A percentile compares a stretch with the other conserved stretches of the same genome.
phyloP scores from a whole-genome alignment of 2,329 filamentous ascomycete species.

The Elsinoe ampelina region DNA sequence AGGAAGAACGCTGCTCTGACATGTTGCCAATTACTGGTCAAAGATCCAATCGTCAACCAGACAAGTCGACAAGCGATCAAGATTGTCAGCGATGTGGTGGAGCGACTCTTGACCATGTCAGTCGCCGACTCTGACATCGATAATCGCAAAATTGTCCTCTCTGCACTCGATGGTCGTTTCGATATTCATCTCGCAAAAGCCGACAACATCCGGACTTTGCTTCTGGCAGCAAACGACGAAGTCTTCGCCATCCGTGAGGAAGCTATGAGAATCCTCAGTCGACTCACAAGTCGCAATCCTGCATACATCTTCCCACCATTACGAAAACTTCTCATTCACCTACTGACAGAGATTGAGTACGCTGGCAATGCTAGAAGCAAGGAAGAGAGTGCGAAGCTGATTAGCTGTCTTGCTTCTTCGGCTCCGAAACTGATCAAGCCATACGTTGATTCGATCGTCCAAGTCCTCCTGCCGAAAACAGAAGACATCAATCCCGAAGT shows the following conservation, averaged over 20 bases:
- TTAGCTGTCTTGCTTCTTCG: constrained; percentile 86
- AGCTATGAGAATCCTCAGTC: constrained; percentile 90
- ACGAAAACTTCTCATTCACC: constrained; percentile 88
- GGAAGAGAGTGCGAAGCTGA: constrained; percentile 87
- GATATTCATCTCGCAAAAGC: constrained; percentile 95
- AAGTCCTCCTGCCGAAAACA: constrained; percentile 86
- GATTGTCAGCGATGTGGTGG: constrained; percentile 95
- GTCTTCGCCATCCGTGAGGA: constrained; percentile 87
- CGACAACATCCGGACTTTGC: constrained; percentile 91
- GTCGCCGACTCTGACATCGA: constrained; percentile 82
- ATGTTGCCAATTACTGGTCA: constrained; percentile 93
- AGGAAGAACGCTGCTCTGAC: constrained; percentile 90
- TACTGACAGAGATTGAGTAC: constrained; percentile 92
- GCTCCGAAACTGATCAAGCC: constrained; percentile 89
- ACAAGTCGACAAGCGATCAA: constrained; percentile 95
- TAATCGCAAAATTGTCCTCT: constrained; percentile 80
- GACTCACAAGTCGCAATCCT: constrained; percentile 81
- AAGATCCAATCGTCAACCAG: constrained; percentile 95
- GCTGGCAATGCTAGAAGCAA: constrained; percentile 90
- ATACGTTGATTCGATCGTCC: constrained; percentile 94
- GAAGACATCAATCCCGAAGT: constrained; percentile 77
- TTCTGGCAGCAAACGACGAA: constrained; percentile 93
- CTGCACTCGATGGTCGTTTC: constrained; percentile 84
- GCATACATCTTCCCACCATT: constrained; percentile 96
- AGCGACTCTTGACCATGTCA: constrained; percentile 88